phyloP scores from a whole-genome alignment of 73 alveolate genomes.

The Diophrys appendiculata region DNA sequence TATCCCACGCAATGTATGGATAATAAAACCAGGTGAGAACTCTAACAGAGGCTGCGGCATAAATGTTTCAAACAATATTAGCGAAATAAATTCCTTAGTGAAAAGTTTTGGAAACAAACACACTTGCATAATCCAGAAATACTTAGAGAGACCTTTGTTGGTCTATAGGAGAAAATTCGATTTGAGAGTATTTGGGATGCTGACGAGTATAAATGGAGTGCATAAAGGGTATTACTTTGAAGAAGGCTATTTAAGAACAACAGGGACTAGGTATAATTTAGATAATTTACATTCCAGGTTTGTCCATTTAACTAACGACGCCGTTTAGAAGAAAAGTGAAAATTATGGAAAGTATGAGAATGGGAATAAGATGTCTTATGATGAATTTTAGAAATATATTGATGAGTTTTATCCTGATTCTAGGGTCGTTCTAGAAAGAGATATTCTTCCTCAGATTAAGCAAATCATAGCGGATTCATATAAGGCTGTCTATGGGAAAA shows the following conservation, averaged over 20 bases:
- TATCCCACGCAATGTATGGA: slow-evolving; percentile 51
- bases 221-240: slow-evolving; percentile 64
- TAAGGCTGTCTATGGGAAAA: slow-evolving; percentile 7
- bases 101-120: background rate
- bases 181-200: slow-evolving; percentile 74
- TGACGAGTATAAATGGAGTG: slow-evolving; percentile 61
- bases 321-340: slow-evolving; percentile 84
- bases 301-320: slow-evolving; percentile 94
- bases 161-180: slow-evolving; percentile 78
- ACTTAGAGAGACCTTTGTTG: slow-evolving; percentile 79
- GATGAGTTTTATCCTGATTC: slow-evolving; percentile 4
- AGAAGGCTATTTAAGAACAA: slow-evolving; percentile 81
- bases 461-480: slow-evolving; percentile 63
- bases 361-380: slow-evolving; percentile 84
- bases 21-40: slow-evolving; percentile 64
- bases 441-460: slow-evolving; percentile 73
- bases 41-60: slow-evolving; percentile 88
- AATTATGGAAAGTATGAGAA: slow-evolving; percentile 90
- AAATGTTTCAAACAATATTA: slow-evolving; percentile 62
- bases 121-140: slow-evolving; percentile 70
- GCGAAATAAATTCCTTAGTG: slow-evolving; percentile 40
- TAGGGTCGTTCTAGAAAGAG: slow-evolving; percentile 21
- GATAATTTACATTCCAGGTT: slow-evolving; percentile 64
- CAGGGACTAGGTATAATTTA: no score
- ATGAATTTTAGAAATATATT: slow-evolving; percentile 58